Evolutionary conservation across 495 filamentous ascomycete species (phyloP).

Genomic region (Elaphomyces granulatus): DNA sequence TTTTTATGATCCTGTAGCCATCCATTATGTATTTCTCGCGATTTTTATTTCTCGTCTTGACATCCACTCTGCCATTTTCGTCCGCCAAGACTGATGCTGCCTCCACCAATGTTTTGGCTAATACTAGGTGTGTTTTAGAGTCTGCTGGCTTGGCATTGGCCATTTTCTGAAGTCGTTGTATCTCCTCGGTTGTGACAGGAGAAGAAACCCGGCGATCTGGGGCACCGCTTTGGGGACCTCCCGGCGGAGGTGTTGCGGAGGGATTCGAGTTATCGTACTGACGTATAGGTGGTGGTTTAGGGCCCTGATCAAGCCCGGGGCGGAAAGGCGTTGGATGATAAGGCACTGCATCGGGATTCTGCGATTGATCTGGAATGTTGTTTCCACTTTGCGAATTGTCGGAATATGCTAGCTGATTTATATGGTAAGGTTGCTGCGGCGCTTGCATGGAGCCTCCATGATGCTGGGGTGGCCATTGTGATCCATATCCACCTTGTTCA

Average conservation of each 20-base stretch:
- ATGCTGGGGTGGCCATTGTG: slow-evolving; percentile 2
- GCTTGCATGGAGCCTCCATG: slow-evolving; percentile 2
- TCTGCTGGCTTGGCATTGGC: slow-evolving; percentile 58
- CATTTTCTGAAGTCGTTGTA: slow-evolving; percentile 55
- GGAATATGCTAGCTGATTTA: slow-evolving; percentile 12
- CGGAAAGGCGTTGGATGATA: slow-evolving; percentile 71
- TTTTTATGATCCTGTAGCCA: slow-evolving; percentile 81
- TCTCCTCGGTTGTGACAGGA: slow-evolving; percentile 63
- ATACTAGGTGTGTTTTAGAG: slow-evolving; percentile 47
- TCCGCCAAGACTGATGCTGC: slow-evolving; percentile 63
- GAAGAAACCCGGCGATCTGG: slow-evolving; percentile 9
- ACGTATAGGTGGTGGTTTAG: slow-evolving; percentile 54
- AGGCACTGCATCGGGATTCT: slow-evolving; percentile 49
- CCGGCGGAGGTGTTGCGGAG: slow-evolving; percentile 14
- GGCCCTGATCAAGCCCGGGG: slow-evolving; percentile 46
- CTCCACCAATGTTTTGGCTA: slow-evolving; percentile 80
- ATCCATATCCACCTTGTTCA: slow-evolving; percentile 1
- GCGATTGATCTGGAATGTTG: slow-evolving; percentile 17
- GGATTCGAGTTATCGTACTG: slow-evolving; percentile 44
- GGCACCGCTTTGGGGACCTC: slow-evolving; percentile 8
- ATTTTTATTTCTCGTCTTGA: slow-evolving; percentile 55
- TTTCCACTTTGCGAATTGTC: slow-evolving; percentile 8
- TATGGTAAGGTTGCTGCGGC: slow-evolving; percentile 10
- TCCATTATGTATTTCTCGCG: slow-evolving; percentile 76
- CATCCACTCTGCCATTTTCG: slow-evolving; percentile 54